Base-by-base conservation (phyloP, 1,284 basidiomycete species). In the Bjerkandera adusta region DNA sequence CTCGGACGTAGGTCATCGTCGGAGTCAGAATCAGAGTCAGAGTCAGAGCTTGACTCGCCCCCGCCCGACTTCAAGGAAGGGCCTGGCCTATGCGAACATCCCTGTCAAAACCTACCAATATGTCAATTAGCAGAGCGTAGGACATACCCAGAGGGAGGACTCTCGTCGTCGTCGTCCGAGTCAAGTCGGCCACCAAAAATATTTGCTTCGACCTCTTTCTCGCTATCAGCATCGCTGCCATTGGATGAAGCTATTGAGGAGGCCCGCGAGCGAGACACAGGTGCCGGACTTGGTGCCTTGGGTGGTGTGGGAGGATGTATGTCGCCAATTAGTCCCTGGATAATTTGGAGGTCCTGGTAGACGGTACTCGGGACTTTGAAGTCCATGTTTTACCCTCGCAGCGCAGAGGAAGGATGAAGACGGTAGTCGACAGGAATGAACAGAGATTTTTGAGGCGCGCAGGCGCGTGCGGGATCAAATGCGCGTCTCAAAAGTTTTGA, bases 291-390 rank as follows among this genome's bases (percentile, higher is more conserved):
- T 34, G 32, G 22, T 5, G 39, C 26, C 21, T 41, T 38, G 6
- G 46, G n/a, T 2, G 39, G 20, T 25, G 51, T 18, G 10, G 52
- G 32, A 12, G 57, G 52, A 8, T 54, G 53, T 42, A 63, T 18
- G 11, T 60, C 51, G 12, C 79, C 81, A 45, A 89, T 67, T 24
- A 88, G 54, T 47, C 80, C 79, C 44, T 79, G 81, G 35, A 89
- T 89, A 36, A 89, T 71, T 32, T 84, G 72, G 16, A 89, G 65
- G 59, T 89, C 87, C 57, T 88, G 87, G 8, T 86, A 77, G 16
- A 87, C 64, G 13, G 56, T 57, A n/a, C 70, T 69, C 27, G 85
- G 85, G 10, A 77, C 55, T 58, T 77, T 80, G 71, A 87, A 89
- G 22, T 54, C 47, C 61, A 61, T 59, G 12, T 43, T 20, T 12